phyloP scores from a whole-genome alignment of 768 basidiomycete genomes.

The Leucosporidium scottii region DNA sequence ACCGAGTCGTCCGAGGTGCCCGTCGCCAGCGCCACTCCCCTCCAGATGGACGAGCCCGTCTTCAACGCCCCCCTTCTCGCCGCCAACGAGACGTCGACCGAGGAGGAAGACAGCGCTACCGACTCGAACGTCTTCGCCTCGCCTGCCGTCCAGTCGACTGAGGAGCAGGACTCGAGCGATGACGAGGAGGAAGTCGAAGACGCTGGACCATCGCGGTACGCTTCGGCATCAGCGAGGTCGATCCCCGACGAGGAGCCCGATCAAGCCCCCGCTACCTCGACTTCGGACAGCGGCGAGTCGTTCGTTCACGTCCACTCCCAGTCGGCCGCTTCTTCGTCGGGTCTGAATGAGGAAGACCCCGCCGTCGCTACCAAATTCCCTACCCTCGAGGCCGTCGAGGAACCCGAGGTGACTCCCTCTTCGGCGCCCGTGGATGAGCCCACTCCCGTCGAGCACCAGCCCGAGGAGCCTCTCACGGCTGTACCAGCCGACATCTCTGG shows the following conservation, averaged over 20 bases:
- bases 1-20: too few species aligned
- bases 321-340: neutral
- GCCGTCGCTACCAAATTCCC: neutral
- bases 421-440: too few species aligned
- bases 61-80: neutral
- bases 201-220: neutral
- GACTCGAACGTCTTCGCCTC: neutral
- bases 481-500: neutral
- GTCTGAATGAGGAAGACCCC: neutral
- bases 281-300: conserved; percentile 23
- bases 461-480: neutral
- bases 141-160: neutral
- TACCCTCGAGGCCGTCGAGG: neutral
- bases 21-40: neutral
- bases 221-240: neutral
- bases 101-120: neutral
- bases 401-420: too few species aligned
- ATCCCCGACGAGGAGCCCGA: neutral
- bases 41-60: neutral
- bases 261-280: neutral
- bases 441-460: neutral
- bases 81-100: too few species aligned
- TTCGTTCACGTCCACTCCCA: conserved; percentile 24
- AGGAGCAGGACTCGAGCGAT: conserved; percentile 43
- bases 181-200: conserved; percentile 45